phyloP scores from a whole-genome alignment of 2,329 filamentous ascomycete genomes.

The Thielaviopsis populi region DNA sequence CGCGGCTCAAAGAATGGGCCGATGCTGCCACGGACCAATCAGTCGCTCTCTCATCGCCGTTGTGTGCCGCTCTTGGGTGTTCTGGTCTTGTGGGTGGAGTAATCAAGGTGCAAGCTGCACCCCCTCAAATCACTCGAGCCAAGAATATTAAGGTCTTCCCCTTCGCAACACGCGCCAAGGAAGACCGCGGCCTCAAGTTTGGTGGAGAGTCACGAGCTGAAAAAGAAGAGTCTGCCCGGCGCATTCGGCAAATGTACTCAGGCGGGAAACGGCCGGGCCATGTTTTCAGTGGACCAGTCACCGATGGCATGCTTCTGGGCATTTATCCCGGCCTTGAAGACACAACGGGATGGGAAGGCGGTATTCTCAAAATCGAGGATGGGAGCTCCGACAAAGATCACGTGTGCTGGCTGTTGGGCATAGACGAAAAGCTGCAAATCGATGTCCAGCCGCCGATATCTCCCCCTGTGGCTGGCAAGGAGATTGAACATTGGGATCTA shows the following conservation, averaged over 20 bases:
- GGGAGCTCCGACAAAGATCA: constrained; percentile 32
- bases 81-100: constrained; percentile 69
- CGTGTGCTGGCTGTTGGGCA: constrained; percentile 58
- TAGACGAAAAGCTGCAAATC: constrained; percentile 57
- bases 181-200: constrained; percentile 59
- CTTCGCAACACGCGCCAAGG: constrained; percentile 47
- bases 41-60: constrained; percentile 58
- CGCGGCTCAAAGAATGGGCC: constrained; percentile 62
- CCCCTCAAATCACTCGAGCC: constrained; percentile 47
- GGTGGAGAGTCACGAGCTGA: constrained; percentile 76
- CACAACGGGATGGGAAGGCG: constrained; percentile 61
- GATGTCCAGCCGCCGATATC: constrained; percentile 64
- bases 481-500: constrained; percentile 35
- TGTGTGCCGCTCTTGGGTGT: constrained; percentile 61
- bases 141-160: constrained; percentile 63
- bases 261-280: constrained; percentile 25
- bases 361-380: constrained; percentile 61
- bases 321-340: constrained; percentile 38
- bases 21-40: constrained; percentile 74
- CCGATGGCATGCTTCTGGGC: constrained; percentile 69
- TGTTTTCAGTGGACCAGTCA: constrained; percentile 72
- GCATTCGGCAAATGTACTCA: constrained; percentile 57
- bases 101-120: constrained; percentile 72
- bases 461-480: constrained; percentile 41
- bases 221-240: constrained; percentile 59